Base-by-base conservation (phyloP, 2,329 filamentous ascomycete species). In the Chrysoporthe cubensis region DNA sequence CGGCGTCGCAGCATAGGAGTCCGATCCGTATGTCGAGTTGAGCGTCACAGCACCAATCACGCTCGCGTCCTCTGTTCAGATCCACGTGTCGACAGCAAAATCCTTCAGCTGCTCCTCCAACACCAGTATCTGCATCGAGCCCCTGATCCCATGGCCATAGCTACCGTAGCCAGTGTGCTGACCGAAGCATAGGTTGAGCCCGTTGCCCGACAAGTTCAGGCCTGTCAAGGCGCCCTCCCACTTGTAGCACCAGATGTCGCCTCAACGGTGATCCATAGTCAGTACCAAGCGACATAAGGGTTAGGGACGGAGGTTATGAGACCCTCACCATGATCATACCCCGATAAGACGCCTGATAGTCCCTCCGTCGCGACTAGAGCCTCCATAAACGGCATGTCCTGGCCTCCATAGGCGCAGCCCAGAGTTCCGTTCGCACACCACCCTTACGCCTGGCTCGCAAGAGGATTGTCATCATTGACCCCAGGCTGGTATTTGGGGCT, bases 111-210 rank as follows among this genome's bases (percentile, higher is more conserved):
- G 68, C 13, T 70, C 69, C 66, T 69, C 73, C 1, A 78, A 71
- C 13, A 86, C 68, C 1, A 80, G 71, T 52, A 86, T 79, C 78
- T 69, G 84, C 80, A 61, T 71, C 4, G 83, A 82, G 1, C 90
- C 90, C 0, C 90, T 84, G 11, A 84, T 83, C 86, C 86, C 91
- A 58, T 81, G 80, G 0, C 89, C 88, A 71, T 92, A 92, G 0
- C 90, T 90, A 0, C 90, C 90, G 66, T 92, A 92, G 0, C 90
- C 90, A 0, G 87, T 85, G 71, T 90, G 89, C 71, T 90, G 86
- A 5, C 88, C 88, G 71, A 87, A 87, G 66, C 76, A 78, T 13
- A 77, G 62, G 57, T 72, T 76, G 11, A 78, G 58, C 14, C 78
- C 81, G 76, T 78, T 84, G 76, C 73, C 76, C 1, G 75, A 71